Conservation (phyloP, 371 early-diverging fungal genomes). For the Vittaforma corneae region DNA sequence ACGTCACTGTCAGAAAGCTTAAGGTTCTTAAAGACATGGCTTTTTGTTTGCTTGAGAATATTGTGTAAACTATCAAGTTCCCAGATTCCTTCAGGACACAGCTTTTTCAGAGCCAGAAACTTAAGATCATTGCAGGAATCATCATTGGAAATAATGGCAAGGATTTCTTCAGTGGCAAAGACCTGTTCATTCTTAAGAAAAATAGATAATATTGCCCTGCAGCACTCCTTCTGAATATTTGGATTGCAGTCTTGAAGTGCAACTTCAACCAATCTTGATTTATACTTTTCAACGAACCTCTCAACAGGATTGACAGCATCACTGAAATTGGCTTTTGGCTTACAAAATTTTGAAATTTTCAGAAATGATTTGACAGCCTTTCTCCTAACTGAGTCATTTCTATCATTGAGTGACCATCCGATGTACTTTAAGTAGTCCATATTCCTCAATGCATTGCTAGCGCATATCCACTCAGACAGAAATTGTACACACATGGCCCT, state of each 20-base stretch:
- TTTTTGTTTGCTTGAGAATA: not conserved
- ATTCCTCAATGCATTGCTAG: slow-evolving; percentile 5
- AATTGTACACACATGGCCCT: slow-evolving; percentile 28
- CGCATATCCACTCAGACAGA: slow-evolving; percentile 24
- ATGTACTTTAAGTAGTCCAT: slow-evolving; percentile 25
- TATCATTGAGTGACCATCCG: slow-evolving; percentile 32
- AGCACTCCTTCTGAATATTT: slow-evolving; percentile 15
- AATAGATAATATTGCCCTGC: not conserved
- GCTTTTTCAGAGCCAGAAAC: not conserved
- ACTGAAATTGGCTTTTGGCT: not conserved
- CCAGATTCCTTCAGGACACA: slow-evolving; percentile 8
- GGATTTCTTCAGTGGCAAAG: slow-evolving; percentile 3
- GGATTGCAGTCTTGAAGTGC: slow-evolving; percentile 18
- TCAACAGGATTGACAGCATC: not conserved
- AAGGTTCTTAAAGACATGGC: not conserved
- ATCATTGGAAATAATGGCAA: not conserved
- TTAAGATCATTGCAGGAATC: not conserved
- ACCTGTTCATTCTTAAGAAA: not conserved
- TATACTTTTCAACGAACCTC: slow-evolving; percentile 11
- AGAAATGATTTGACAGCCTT: slow-evolving; percentile 1
- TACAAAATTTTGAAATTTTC: slow-evolving; percentile 6
- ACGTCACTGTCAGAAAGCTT: slow-evolving; percentile 3
- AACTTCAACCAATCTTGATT: slow-evolving; percentile 23
- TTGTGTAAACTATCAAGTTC: slow-evolving; percentile 2
- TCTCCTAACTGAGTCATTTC: slow-evolving; percentile 34